A percentile compares a stretch with the other conserved stretches of the same genome.
Evolutionary conservation across 805 yeast genomes (phyloP).

Genomic region (Metschnikowia picachoensis): DNA sequence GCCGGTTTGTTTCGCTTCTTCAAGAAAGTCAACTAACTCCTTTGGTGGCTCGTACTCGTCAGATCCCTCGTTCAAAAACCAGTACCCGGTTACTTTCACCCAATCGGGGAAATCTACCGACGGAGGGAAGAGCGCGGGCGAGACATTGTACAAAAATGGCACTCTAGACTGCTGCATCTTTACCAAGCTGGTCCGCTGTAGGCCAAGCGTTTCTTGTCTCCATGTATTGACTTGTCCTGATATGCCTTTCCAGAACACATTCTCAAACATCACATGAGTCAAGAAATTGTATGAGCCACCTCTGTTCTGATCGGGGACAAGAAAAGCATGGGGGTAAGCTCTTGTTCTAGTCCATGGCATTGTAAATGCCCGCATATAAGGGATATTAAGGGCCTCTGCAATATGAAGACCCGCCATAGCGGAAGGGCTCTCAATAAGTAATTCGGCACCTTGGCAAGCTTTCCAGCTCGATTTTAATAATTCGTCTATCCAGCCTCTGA

Average conservation of each 20-base stretch:
- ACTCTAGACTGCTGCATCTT: constrained; percentile 70
- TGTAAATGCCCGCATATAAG: constrained; percentile 92
- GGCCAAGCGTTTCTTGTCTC: constrained; percentile 64
- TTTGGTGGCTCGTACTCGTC: constrained; percentile 55
- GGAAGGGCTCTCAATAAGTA: constrained; percentile 91
- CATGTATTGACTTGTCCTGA: constrained; percentile 83
- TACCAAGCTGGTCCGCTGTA: constrained; percentile 68
- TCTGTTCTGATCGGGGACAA: constrained; percentile 88
- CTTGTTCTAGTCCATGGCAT: constrained; percentile 98
- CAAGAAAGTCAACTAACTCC: constrained; percentile 55
- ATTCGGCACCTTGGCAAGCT: constrained; percentile 80
- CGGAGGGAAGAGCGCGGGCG: constrained; percentile 87
- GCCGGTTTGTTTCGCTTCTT: constrained; percentile 51
- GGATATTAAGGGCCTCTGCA: constrained; percentile 86
- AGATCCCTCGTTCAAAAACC: constrained; percentile 77
- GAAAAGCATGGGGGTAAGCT: constrained; percentile 94
- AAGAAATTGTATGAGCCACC: constrained; percentile 92
- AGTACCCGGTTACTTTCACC: constrained; percentile 94
- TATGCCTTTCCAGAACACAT: constrained; percentile 89
- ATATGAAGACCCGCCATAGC: constrained; percentile 95
- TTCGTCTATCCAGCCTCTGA: constrained; percentile 79
- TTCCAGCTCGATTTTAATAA: constrained; percentile 73
- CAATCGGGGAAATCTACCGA: constrained; percentile 92
- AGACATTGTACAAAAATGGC: constrained; percentile 85
- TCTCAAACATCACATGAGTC: constrained; percentile 91